Evolutionary conservation across 225 moss, liverwort and hornwort genomes (phyloP).

Genomic region (Physcomitrium patens): DNA sequence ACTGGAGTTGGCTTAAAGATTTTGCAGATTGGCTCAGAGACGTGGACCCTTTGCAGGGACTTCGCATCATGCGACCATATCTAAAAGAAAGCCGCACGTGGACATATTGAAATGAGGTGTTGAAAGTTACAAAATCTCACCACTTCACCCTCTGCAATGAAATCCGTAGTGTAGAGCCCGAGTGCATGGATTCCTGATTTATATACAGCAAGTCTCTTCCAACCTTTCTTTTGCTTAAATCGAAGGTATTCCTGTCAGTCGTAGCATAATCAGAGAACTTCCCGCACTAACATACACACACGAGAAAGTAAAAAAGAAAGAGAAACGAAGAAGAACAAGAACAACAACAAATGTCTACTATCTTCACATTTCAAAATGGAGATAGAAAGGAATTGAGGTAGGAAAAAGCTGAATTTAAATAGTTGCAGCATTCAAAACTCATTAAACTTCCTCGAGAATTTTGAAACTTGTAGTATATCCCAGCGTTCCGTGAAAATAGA

Average conservation of each 20-base stretch:
- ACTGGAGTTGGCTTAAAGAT: too few relatives aligned
- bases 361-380: too few relatives aligned
- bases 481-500: not conserved
- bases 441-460: slow-evolving; percentile 7
- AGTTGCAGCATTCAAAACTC: not conserved
- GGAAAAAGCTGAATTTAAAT: too few relatives aligned
- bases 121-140: slow-evolving; percentile 47
- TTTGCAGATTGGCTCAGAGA: too few relatives aligned
- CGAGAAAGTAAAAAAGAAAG: too few relatives aligned
- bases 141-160: slow-evolving; percentile 92
- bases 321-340: too few relatives aligned
- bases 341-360: too few relatives aligned
- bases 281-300: not conserved
- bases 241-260: slow-evolving; percentile 86
- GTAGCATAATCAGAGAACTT: not conserved
- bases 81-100: too few relatives aligned
- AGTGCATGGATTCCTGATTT: slow-evolving; percentile 97
- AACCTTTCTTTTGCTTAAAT: slow-evolving; percentile 86
- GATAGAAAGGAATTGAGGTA: too few relatives aligned
- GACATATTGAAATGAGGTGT: too few relatives aligned
- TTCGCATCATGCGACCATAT: too few relatives aligned
- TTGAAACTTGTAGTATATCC: slow-evolving; percentile 11
- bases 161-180: slow-evolving; percentile 88
- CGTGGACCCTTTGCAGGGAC: too few relatives aligned
- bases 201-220: slow-evolving; percentile 91